Evolutionary conservation across 306 rosid species (phyloP).

Genomic region (Phaseolus lunatus): DNA sequence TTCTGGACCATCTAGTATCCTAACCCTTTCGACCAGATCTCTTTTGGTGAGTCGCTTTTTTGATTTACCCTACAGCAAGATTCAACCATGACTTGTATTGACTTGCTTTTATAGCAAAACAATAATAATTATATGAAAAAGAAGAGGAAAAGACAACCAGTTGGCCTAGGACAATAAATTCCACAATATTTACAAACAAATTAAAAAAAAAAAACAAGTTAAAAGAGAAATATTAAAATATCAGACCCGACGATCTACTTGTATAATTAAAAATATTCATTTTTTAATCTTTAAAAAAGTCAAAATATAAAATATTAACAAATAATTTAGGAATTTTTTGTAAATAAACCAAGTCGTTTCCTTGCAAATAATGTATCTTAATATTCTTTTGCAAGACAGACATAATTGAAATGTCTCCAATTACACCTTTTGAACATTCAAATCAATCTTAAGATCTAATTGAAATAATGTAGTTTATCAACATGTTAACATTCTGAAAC

Average conservation of each 20-base stretch:
- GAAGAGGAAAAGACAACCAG: not conserved
- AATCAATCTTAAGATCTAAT: conserved; percentile 26
- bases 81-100: conserved; percentile 21
- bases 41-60: conserved; percentile 74
- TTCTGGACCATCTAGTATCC: conserved; percentile 59
- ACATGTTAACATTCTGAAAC: not conserved
- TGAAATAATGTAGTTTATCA: conserved; percentile 11
- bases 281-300: no score
- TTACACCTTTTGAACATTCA: not conserved
- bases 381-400: no score
- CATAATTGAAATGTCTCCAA: conserved; percentile 20
- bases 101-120: conserved; percentile 21
- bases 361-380: no score
- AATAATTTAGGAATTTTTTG: no score
- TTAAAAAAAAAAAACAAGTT: no score
- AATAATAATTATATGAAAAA: not conserved
- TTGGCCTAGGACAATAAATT: conserved; percentile 18
- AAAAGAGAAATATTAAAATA: no score
- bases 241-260: no score
- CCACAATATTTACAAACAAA: not conserved
- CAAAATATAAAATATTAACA: no score
- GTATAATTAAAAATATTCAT: no score
- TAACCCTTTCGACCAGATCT: conserved; percentile 70
- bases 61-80: conserved; percentile 62
- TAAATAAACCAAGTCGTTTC: no score